Evolutionary conservation across 805 yeast genomes (phyloP), one percentile per base, ranked within the genome.

Genomic region (Candida glaebosa): DNA sequence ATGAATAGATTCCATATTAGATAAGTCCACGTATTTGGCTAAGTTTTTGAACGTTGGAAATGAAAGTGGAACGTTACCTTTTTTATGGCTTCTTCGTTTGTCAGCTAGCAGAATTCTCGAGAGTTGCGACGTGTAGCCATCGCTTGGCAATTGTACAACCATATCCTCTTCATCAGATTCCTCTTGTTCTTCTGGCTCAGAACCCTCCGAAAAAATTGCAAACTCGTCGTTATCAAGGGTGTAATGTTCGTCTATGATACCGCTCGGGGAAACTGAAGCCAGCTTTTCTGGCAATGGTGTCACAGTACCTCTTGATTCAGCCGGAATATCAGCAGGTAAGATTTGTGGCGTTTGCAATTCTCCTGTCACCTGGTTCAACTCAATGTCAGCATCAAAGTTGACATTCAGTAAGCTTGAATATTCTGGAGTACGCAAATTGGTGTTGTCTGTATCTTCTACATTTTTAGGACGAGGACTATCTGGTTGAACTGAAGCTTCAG

Each of bases 211-310:
- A 15, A 40, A 28, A 12, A 40, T 25, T 9, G 15, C 18, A 18
- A 39, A 22, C 6, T 37, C 32, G 18, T 41, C 42, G 32, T 48
- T 32, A 24, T 48, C 43, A n/a, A 48, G 18, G 1, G 44, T 44
- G 31, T 44, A 49, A 31, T 49, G 47, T 24, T 49, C 52, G 10
- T 41, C 38, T 6, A 49, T 36, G 5, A 49, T 32, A 4, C 41
- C 45, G 5, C 31, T 26, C 3, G 48, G 46, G 15, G 41, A 18
- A 5, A 8, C 5, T 12, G 19, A 34, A 10, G 10, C 22, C n/a
- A 34, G 12, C 4, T 18, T 10, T 6, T 18, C 24, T 5, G 37
- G 8, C n/a, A 34, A 9, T 5, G 37, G 37, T 10, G 37, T 34
- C 16, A 15, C 26, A 19, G 22, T 34, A 10, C 12, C 16, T 17